Evolutionary conservation across 176 grass and related monocot species (phyloP).

Genomic region (Cocos nucifera): DNA sequence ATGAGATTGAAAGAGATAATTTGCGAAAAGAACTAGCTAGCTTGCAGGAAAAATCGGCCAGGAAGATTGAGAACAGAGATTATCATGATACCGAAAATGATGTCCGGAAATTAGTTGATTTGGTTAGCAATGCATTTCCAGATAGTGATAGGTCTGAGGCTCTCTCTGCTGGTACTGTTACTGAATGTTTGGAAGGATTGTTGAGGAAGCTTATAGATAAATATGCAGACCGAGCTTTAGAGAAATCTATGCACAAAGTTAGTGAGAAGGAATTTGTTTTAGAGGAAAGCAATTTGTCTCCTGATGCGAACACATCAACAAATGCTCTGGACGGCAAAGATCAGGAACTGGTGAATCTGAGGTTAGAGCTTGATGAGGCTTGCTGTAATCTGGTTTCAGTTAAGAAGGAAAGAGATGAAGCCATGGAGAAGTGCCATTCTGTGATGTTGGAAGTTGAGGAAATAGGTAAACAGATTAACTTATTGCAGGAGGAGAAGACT

Average conservation of each 20-base stretch:
- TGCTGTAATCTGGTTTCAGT: constrained; percentile 29
- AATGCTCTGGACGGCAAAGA: constrained; percentile 25
- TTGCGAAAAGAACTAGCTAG: constrained; percentile 59
- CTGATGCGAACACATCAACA: constrained; percentile 13
- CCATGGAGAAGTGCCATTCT: constrained; percentile 38
- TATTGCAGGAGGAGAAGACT: constrained; percentile 33
- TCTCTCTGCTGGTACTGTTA: constrained; percentile 29
- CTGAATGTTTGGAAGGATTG: constrained; percentile 40
- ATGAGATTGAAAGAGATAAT: constrained; percentile 67
- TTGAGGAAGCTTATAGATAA: constrained; percentile 58
- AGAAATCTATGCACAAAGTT: constrained; percentile 30
- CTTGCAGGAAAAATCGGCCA: constrained; percentile 58
- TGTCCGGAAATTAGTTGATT: constrained; percentile 44
- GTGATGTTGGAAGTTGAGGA: constrained; percentile 48
- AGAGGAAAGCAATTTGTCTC: constrained; percentile 33
- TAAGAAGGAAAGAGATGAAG: constrained; percentile 46
- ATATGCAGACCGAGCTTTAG: constrained; percentile 31
- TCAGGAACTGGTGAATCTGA: constrained; percentile 22
- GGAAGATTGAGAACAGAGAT: constrained; percentile 38
- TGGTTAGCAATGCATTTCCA: constrained; percentile 40
- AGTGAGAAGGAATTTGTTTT: constrained; percentile 36
- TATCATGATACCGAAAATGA: constrained; percentile 49
- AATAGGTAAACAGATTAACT: constrained; percentile 35
- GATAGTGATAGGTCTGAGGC: constrained; percentile 28
- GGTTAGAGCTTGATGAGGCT: constrained; percentile 43